Evolutionary conservation across 306 rosid species (phyloP).

Genomic region (Castanospermum australe): DNA sequence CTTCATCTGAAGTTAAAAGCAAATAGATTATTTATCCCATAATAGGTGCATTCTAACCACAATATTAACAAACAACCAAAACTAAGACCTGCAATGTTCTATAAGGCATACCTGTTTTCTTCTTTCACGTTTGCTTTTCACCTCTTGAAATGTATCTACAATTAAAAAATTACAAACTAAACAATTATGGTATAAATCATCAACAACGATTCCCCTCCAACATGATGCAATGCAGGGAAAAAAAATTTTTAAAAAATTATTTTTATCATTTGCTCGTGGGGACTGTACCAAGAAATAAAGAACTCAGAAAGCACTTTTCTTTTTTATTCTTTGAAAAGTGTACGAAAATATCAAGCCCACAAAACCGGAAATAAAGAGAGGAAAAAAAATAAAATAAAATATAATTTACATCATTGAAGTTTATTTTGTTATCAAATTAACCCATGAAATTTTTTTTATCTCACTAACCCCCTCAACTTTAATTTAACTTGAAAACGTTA

Average conservation of each 20-base stretch:
- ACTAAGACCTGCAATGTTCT: background rate
- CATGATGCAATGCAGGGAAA: background rate
- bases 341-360: background rate
- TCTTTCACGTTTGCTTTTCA: conserved; percentile 84
- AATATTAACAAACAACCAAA: background rate
- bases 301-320: background rate
- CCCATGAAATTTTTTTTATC: too few relatives aligned
- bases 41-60: background rate
- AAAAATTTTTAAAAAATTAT: too few relatives aligned
- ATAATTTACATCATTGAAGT: too few relatives aligned
- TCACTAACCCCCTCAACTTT: too few relatives aligned
- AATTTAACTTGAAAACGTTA: too few relatives aligned
- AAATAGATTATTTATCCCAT: conserved; percentile 12
- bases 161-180: conserved; percentile 23
- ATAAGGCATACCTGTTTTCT: conserved; percentile 67
- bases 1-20: conserved; percentile 45
- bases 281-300: background rate
- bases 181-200: background rate
- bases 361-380: background rate
- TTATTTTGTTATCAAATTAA: too few relatives aligned
- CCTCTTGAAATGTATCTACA: conserved; percentile 77
- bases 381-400: background rate
- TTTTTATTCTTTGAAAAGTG: background rate
- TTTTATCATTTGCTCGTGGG: background rate
- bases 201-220: background rate